Conservation (phyloP, 139 green algal genomes). For the Trebouxia sp. region DNA sequence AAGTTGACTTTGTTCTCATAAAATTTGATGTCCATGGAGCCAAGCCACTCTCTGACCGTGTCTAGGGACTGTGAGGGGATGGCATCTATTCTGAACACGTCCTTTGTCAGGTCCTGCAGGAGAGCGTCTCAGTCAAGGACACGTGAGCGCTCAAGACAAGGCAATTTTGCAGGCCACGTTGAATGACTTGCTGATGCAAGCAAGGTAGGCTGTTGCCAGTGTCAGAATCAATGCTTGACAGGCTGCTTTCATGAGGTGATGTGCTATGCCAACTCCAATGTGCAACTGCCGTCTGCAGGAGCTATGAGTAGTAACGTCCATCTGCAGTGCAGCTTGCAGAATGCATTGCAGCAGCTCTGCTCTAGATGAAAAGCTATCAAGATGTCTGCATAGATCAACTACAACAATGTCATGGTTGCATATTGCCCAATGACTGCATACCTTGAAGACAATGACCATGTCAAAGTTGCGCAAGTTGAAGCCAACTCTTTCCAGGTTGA, state of each 20-base stretch:
- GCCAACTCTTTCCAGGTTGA: slow-evolving; percentile 97
- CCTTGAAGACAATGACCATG: slow-evolving; percentile 97
- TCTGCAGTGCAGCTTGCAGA: no score
- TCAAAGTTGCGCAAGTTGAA: slow-evolving; percentile 99
- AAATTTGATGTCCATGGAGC: slow-evolving; percentile 89
- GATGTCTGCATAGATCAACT: no score
- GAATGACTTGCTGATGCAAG: slow-evolving; percentile 18
- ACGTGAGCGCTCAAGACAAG: no score
- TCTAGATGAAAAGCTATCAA: no score
- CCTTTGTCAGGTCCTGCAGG: slow-evolving; percentile 66
- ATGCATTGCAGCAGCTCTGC: neutral
- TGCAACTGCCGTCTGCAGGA: no score
- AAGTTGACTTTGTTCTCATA: slow-evolving; percentile 99
- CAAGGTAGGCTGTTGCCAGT: no score
- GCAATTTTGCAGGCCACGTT: no score
- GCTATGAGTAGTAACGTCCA: no score
- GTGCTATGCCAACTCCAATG: no score
- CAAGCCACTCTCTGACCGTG: slow-evolving; percentile 83
- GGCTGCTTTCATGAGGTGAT: no score
- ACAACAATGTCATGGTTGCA: neutral
- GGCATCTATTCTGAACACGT: slow-evolving; percentile 85
- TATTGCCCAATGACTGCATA: neutral
- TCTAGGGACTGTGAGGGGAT: slow-evolving; percentile 90
- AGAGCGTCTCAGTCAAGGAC: no score
- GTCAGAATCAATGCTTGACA: no score